Evolutionary conservation across 179 eudicot species (phyloP).

Genomic region (Amaranthus tricolor): DNA sequence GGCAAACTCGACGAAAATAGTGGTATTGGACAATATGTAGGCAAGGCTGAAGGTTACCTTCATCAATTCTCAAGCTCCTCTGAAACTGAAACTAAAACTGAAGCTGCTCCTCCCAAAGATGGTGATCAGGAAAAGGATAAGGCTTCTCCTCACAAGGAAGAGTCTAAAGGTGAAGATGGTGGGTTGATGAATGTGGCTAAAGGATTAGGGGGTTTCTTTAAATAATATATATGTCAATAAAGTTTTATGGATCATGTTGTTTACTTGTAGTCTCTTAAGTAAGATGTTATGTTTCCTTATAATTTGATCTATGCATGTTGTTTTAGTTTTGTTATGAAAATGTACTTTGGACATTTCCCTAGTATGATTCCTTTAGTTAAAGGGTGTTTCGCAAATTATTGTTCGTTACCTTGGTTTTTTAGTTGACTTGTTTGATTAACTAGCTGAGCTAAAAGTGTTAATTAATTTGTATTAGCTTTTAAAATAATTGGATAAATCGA

Average conservation of each 20-base stretch:
- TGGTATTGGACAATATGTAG: constrained; percentile 40
- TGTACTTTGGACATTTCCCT: too few relatives aligned
- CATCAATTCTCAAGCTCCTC: constrained; percentile 26
- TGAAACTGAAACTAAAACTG: constrained; percentile 14
- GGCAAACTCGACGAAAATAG: constrained; percentile 42
- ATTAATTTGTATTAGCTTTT: too few relatives aligned
- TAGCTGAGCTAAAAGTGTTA: too few relatives aligned
- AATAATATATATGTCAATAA: not conserved
- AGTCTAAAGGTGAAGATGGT: constrained; percentile 1
- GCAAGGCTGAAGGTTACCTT: constrained; percentile 52
- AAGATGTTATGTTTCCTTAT: too few relatives aligned
- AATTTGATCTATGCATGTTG: too few relatives aligned
- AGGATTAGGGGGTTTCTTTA: constrained; percentile 14
- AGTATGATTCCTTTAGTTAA: too few relatives aligned
- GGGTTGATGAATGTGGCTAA: constrained; percentile 27
- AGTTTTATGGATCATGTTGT: not conserved
- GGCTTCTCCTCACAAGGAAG: constrained; percentile 5
- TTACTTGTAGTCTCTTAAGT: not conserved
- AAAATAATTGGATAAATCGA: too few relatives aligned
- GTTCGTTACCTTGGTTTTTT: too few relatives aligned
- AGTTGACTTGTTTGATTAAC: too few relatives aligned
- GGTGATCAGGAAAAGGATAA: constrained; percentile 4
- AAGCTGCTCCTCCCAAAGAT: constrained; percentile 4
- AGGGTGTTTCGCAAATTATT: too few relatives aligned
- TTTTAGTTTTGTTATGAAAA: too few relatives aligned